Base-by-base conservation (phyloP, 139 green algal genomes). In the Picochlorum sp. region DNA sequence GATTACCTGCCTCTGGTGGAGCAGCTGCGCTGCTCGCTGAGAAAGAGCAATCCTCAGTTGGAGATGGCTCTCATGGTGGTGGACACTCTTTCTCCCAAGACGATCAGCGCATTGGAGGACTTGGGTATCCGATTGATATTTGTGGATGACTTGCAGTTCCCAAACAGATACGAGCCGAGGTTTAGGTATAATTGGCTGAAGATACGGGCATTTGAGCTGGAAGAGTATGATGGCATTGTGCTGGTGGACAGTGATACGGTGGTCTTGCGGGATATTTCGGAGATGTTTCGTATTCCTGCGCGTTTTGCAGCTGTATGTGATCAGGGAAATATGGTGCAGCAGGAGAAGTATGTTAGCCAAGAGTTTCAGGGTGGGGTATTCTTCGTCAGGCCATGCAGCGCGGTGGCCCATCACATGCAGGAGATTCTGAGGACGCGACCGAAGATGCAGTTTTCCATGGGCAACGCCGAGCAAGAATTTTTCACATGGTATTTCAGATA, bases 401-500 rank as follows among this genome's bases (percentile, higher is more conserved):
- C 51, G 13, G 26, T 34, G 23, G 51, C 20, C 14, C 20, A 34
- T 15, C 20, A 59, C 51, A 59, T 59, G 51, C 15, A 38, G n/a
- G 13, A 16, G 51, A 59, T 59, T 38, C 20, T 59, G 6, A 30
- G 23, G 23, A n/a, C 15, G 21, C 20, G 23, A 30, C 51, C 51
- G 34, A 59, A 59, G 23, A 20, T 59, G 23, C 20, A 21, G 13
- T 59, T 59, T 31, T n/a, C 51, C 23, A 38, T 38, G 13, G 51
- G 51, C 10, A 59, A 38, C 23, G 51, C 51, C 6, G 51, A 59
- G 21, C 51, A 59, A 34, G 51, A 59, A 16, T 59, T 59, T 31
- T 31, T 59, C 4, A 34, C 51, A 20, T 59, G 51, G 51, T 59
- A 59, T 59, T 59, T 59, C 51, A 30, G 23, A 37, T 59, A 59